Conservation (phyloP, 331 rosid species). For the Quercus lobata region DNA sequence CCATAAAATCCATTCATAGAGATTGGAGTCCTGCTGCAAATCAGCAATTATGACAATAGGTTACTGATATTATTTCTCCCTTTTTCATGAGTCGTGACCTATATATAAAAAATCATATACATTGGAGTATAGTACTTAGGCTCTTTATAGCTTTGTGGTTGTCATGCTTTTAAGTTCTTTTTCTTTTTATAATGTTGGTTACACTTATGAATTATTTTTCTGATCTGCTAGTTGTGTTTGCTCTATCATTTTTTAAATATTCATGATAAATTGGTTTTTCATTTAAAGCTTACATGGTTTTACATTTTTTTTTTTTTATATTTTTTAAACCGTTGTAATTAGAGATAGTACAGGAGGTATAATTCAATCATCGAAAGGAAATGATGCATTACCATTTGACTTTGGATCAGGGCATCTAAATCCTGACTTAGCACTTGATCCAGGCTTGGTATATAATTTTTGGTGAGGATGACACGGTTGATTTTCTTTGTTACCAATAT, state of each 20-base stretch:
- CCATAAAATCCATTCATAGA: not conserved
- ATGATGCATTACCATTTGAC: not conserved
- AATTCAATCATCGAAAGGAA: not conserved
- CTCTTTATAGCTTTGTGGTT: no score
- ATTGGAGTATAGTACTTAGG: no score
- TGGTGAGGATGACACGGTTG: not conserved
- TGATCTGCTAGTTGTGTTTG: no score
- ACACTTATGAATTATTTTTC: no score
- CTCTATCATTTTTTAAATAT: no score
- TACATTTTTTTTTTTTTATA: not conserved
- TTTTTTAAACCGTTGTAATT: not conserved
- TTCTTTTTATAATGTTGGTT: not conserved
- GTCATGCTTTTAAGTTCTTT: not conserved
- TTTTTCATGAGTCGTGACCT: not conserved
- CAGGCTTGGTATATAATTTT: not conserved
- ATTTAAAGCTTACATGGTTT: not conserved
- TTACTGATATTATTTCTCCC: not conserved
- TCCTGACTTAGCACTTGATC: not conserved
- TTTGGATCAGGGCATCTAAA: not conserved
- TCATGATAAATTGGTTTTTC: no score
- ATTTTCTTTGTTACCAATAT: not conserved
- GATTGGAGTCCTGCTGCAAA: not conserved
- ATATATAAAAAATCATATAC: not conserved
- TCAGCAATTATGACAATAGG: constrained; percentile 4
- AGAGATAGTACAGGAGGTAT: not conserved